Evolutionary conservation across 306 rosid genomes (phyloP).

Genomic region (Fragaria ananassa): DNA sequence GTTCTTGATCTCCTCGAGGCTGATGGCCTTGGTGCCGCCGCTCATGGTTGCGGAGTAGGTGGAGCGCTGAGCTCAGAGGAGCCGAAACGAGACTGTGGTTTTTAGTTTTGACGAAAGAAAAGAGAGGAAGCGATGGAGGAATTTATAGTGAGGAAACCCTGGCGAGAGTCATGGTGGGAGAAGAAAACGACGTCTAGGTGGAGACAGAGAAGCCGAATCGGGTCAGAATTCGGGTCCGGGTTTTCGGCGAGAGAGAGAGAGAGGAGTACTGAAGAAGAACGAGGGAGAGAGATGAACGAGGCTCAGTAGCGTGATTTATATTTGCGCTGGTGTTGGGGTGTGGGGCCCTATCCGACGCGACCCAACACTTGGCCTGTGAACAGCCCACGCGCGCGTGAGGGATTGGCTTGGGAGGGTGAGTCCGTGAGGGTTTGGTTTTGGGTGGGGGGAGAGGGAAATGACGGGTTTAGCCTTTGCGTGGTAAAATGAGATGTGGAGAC

Average conservation of each 20-base stretch:
- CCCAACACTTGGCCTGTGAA: background rate
- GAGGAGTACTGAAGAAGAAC: too few relatives aligned
- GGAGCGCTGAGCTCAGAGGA: constrained; percentile 12
- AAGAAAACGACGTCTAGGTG: background rate
- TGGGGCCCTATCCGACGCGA: constrained; percentile 1
- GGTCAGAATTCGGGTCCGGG: constrained; percentile 4
- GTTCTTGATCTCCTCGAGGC: constrained; percentile 86
- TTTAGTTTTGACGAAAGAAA: background rate
- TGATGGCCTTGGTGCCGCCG: constrained; percentile 47
- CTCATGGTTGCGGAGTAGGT: constrained; percentile 39
- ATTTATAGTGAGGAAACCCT: background rate
- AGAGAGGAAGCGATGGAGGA: background rate
- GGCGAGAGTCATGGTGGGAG: background rate
- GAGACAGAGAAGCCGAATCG: background rate
- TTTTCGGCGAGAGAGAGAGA: background rate
- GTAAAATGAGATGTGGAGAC: background rate
- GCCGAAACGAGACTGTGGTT: background rate
- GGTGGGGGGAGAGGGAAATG: background rate
- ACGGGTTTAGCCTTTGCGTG: background rate
- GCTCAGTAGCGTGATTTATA: background rate
- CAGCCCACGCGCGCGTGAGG: constrained; percentile 10
- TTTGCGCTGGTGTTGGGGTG: background rate
- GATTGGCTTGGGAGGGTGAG: background rate
- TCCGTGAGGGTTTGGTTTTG: background rate
- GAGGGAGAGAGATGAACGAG: background rate